phyloP scores from a whole-genome alignment of 2,329 filamentous ascomycete genomes.

The Aspergillus sp. region DNA sequence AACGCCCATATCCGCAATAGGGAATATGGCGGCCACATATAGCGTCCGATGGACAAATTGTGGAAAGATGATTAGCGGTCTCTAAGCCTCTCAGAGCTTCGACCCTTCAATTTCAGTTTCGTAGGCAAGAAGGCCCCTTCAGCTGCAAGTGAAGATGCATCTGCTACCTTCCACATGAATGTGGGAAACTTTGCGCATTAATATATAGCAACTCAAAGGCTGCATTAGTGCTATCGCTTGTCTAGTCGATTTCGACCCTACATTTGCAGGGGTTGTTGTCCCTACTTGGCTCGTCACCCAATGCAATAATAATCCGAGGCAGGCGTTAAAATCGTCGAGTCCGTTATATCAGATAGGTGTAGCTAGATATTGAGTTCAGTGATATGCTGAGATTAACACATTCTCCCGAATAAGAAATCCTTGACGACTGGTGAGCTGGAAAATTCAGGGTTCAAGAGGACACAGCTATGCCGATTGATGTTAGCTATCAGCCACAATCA shows the following conservation, averaged over 20 bases:
- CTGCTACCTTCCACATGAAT: background rate
- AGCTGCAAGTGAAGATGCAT: background rate
- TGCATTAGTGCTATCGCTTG: background rate
- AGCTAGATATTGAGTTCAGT: background rate
- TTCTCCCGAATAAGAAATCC: constrained; percentile 73
- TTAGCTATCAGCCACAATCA: constrained; percentile 7
- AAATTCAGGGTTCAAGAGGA: constrained; percentile 90
- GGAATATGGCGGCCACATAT: background rate
- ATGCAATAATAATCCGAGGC: constrained; percentile 1
- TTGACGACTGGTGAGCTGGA: constrained; percentile 87
- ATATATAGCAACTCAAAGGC: background rate
- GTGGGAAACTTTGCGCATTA: background rate
- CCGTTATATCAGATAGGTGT: background rate
- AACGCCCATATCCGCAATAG: background rate
- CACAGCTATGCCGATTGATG: constrained; percentile 61
- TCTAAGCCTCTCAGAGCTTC: no score
- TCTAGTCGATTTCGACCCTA: background rate
- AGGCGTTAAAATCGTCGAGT: constrained; percentile 14
- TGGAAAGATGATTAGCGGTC: background rate
- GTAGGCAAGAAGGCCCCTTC: background rate
- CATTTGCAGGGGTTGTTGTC: background rate
- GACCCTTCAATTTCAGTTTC: background rate
- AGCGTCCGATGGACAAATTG: background rate
- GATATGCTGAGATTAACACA: constrained; percentile 23
- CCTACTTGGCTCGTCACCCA: background rate